Conservation (phyloP, 371 early-diverging fungal genomes). For the Synchytrium microbalum region DNA sequence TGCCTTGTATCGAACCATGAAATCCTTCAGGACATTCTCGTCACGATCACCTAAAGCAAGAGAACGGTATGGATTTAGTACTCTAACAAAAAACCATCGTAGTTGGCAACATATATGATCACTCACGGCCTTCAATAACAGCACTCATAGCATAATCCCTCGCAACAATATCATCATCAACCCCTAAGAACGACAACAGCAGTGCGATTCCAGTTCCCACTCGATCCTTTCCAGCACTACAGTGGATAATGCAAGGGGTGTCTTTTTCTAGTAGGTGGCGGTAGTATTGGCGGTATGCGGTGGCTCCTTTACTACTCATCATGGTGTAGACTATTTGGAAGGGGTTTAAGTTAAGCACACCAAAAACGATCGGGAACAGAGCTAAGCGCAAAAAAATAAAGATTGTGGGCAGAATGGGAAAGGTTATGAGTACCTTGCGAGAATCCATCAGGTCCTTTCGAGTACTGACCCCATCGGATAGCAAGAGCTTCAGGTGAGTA, state of each 20-base stretch:
- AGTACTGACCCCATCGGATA: constrained; percentile 10
- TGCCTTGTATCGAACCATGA: no score
- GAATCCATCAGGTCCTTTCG: constrained; percentile 12
- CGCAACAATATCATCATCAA: constrained; percentile 64
- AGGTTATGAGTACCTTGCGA: neutral
- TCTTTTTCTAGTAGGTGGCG: no score
- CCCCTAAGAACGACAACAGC: constrained; percentile 59
- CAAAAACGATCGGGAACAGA: neutral
- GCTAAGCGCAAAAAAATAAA: neutral
- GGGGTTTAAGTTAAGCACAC: neutral
- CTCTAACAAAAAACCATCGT: no score
- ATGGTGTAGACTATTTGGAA: neutral
- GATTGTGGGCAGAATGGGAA: constrained; percentile 2
- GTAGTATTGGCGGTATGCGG: no score
- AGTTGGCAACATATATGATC: no score
- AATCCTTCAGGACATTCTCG: no score
- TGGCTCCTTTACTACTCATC: neutral
- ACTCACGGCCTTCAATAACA: no score
- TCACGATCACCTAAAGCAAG: no score
- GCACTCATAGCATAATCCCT: constrained; percentile 56
- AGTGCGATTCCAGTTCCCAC: constrained; percentile 71
- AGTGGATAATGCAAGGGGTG: constrained; percentile 63
- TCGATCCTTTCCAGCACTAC: constrained; percentile 80
- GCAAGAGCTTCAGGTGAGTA: constrained; percentile 10
- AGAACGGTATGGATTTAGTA: no score